Percentiles rank a stretch among this genome's conserved stretches.
phyloP scores from a whole-genome alignment of 2,329 filamentous ascomycete genomes.

The Phialophora chinensis region DNA sequence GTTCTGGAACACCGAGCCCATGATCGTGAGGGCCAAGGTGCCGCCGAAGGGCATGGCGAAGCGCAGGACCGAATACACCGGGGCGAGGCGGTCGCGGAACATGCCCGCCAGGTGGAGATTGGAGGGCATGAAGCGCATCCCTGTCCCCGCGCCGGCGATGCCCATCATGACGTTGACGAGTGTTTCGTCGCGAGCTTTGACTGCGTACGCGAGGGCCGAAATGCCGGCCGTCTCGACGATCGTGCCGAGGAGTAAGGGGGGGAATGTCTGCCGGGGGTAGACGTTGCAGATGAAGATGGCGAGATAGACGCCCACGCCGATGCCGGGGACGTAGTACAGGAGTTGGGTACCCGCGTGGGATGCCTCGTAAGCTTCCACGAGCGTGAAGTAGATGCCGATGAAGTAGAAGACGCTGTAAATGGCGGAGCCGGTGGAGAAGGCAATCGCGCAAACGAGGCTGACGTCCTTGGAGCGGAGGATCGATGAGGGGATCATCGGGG shows the following conservation, averaged over 20 bases:
- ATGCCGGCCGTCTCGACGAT: slow-evolving; percentile 65
- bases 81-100: slow-evolving; percentile 63
- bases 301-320: slow-evolving; percentile 64
- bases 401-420: slow-evolving; percentile 69
- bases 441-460: slow-evolving; percentile 65
- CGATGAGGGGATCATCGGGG: slow-evolving; percentile 68
- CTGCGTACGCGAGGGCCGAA: slow-evolving; percentile 63
- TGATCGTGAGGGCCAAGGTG: slow-evolving; percentile 68
- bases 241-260: slow-evolving; percentile 62
- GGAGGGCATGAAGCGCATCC: slow-evolving; percentile 69
- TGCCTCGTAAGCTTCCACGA: slow-evolving; percentile 61
- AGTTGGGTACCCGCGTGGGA: slow-evolving; percentile 63
- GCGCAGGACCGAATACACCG: slow-evolving; percentile 65
- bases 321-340: slow-evolving; percentile 68
- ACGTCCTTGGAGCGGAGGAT: slow-evolving; percentile 65
- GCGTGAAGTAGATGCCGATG: slow-evolving; percentile 70
- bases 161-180: slow-evolving; percentile 71
- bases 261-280: slow-evolving; percentile 67
- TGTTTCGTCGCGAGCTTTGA: slow-evolving; percentile 55
- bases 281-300: slow-evolving; percentile 66
- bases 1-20: slow-evolving; percentile 73
- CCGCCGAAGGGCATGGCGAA: slow-evolving; percentile 69
- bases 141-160: slow-evolving; percentile 66
- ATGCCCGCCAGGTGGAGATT: slow-evolving; percentile 68
- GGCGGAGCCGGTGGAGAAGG: slow-evolving; percentile 63